Evolutionary conservation across 1,139 yeast genomes (phyloP).

Genomic region (Ashbya aceris): DNA sequence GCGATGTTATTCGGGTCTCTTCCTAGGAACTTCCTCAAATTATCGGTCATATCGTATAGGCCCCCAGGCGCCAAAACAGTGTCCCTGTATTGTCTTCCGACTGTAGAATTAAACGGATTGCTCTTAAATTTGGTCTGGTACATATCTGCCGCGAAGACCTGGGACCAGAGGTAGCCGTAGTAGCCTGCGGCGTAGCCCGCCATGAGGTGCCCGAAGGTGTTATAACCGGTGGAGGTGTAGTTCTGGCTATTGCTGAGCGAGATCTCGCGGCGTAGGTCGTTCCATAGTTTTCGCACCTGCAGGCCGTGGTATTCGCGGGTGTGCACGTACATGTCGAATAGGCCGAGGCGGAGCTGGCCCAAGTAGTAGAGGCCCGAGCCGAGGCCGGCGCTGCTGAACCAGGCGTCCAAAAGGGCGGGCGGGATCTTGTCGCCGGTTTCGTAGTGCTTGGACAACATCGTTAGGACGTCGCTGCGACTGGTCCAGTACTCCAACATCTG

Average conservation of each 20-base stretch:
- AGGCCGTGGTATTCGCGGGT: slow-evolving; percentile 39
- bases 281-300: slow-evolving; percentile 53
- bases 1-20: slow-evolving; percentile 68
- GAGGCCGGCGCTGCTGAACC: slow-evolving; percentile 62
- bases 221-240: slow-evolving; percentile 51
- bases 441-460: slow-evolving; percentile 56
- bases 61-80: slow-evolving; percentile 66
- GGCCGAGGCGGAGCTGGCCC: slow-evolving; percentile 69
- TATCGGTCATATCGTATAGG: slow-evolving; percentile 56
- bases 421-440: slow-evolving; percentile 49
- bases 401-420: slow-evolving; percentile 49
- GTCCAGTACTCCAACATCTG: slow-evolving; percentile 88
- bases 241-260: slow-evolving; percentile 50
- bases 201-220: slow-evolving; percentile 67
- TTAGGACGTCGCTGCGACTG: slow-evolving; percentile 59
- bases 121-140: slow-evolving; percentile 58
- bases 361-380: slow-evolving; percentile 62
- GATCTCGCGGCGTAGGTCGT: slow-evolving; percentile 48
- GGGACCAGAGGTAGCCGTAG: slow-evolving; percentile 80
- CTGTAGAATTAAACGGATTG: slow-evolving; percentile 55
- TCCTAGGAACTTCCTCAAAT: slow-evolving; percentile 58
- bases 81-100: slow-evolving; percentile 63
- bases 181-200: slow-evolving; percentile 82
- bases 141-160: slow-evolving; percentile 78
- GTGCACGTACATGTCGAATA: slow-evolving; percentile 69